Conservation (phyloP, 202 grass and related monocot genomes). For the Zizania palustris region DNA sequence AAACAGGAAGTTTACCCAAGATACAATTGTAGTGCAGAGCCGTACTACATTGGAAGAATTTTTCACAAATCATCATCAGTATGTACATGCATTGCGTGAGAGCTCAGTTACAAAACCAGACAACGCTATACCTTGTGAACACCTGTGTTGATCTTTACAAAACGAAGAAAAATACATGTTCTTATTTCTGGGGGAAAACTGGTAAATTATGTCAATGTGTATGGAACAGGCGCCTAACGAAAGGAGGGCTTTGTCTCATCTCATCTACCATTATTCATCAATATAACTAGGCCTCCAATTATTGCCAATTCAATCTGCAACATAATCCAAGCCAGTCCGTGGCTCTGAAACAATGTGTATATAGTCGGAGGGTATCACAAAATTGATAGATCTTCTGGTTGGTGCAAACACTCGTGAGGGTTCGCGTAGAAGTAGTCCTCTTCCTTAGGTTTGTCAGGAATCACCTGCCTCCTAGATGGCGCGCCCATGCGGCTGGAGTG, state of each 20-base stretch:
- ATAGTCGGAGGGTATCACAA: slow-evolving; percentile 23
- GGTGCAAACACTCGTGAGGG: slow-evolving; percentile 82
- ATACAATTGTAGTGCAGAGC: neutral
- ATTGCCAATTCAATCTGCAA: slow-evolving; percentile 40
- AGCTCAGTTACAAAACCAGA: neutral
- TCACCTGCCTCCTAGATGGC: slow-evolving; percentile 67
- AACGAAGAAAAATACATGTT: neutral
- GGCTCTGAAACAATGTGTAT: slow-evolving; percentile 39
- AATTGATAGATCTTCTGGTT: slow-evolving; percentile 47
- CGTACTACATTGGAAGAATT: neutral
- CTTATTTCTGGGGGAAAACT: slow-evolving; percentile 21
- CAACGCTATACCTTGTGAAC: neutral
- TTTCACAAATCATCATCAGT: neutral
- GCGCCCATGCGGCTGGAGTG: slow-evolving; percentile 76
- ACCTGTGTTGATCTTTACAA: slow-evolving; percentile 38
- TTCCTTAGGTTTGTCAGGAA: slow-evolving; percentile 89
- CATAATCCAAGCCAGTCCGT: neutral
- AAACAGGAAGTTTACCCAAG: neutral
- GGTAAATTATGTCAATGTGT: slow-evolving; percentile 30
- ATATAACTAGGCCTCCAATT: slow-evolving; percentile 35
- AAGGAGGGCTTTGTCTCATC: slow-evolving; percentile 16
- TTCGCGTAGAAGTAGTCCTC: slow-evolving; percentile 98
- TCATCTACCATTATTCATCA: slow-evolving; percentile 15
- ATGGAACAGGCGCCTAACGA: slow-evolving; percentile 24
- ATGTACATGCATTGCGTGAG: neutral